Conservation (phyloP, 192 early-diverging fungal species). For the Backusella liffmaniae region DNA sequence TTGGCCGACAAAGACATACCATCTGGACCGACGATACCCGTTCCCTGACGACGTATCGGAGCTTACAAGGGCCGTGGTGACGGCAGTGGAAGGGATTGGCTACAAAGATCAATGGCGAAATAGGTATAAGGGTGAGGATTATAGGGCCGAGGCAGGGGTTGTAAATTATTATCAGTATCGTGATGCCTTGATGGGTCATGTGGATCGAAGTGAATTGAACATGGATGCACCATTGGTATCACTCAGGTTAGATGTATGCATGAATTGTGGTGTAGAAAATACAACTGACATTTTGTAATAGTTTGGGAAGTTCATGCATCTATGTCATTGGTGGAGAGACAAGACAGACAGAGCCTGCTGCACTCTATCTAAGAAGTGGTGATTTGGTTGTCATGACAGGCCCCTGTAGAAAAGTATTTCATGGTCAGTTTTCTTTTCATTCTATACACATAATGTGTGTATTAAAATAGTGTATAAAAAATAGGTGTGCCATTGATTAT, state of each 20-base stretch:
- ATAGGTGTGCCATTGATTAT: slow-evolving; percentile 30
- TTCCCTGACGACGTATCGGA: slow-evolving; percentile 67
- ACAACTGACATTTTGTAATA: slow-evolving; percentile 3
- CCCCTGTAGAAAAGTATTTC: slow-evolving; percentile 70
- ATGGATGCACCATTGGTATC: slow-evolving; percentile 84
- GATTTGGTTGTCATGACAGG: slow-evolving; percentile 92
- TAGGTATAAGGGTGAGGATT: slow-evolving; percentile 55
- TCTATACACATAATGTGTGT: too few species aligned
- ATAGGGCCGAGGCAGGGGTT: slow-evolving; percentile 85
- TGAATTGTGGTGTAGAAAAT: not conserved
- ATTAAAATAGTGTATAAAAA: too few species aligned
- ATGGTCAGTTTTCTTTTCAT: slow-evolving; percentile 52
- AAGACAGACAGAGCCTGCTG: slow-evolving; percentile 64
- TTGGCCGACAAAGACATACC: slow-evolving; percentile 81
- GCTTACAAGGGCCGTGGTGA: slow-evolving; percentile 67
- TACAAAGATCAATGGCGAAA: slow-evolving; percentile 40
- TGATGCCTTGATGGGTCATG: slow-evolving; percentile 88
- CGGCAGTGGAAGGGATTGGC: slow-evolving; percentile 52
- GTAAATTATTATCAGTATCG: slow-evolving; percentile 89
- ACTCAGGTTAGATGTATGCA: slow-evolving; percentile 46
- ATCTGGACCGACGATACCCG: slow-evolving; percentile 57
- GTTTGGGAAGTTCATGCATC: slow-evolving; percentile 77
- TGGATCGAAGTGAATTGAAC: slow-evolving; percentile 88
- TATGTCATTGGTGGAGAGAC: slow-evolving; percentile 79
- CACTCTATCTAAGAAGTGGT: slow-evolving; percentile 76